A percentile compares a stretch with the other conserved stretches of the same genome.
Evolutionary conservation across 2,329 filamentous ascomycete genomes (phyloP).

Genomic region (Cladosporium sp.): DNA sequence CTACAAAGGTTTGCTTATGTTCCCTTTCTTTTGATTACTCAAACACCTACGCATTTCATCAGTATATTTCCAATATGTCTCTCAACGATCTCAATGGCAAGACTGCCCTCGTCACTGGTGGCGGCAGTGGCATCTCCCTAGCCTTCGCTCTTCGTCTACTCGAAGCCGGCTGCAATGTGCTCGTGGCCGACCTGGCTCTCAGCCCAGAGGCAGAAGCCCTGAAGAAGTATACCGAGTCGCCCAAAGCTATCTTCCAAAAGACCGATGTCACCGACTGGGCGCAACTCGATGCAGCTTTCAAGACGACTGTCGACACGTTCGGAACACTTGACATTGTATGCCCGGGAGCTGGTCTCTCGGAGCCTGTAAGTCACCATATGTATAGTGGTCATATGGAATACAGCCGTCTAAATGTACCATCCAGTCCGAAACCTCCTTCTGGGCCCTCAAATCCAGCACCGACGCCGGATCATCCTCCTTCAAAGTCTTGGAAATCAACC

Average conservation of each 20-base stretch:
- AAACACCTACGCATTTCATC: no score
- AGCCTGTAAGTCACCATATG: constrained; percentile 25
- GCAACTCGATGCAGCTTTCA: constrained; percentile 45
- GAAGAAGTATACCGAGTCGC: constrained; percentile 7
- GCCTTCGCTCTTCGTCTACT: constrained; percentile 6
- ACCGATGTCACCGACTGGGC: constrained; percentile 47
- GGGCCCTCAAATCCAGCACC: constrained; percentile 8
- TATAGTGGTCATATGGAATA: not conserved
- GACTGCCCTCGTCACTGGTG: constrained; percentile 43
- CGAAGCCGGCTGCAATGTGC: constrained; percentile 30
- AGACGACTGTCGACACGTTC: constrained; percentile 41
- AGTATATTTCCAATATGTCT: not conserved
- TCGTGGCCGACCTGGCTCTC: constrained; percentile 42
- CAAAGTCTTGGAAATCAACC: constrained; percentile 38
- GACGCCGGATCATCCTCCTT: constrained; percentile 17
- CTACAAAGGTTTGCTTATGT: not conserved
- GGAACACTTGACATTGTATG: constrained; percentile 40
- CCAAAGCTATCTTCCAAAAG: constrained; percentile 36
- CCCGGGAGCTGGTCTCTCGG: constrained; percentile 41
- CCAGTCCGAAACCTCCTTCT: constrained; percentile 9
- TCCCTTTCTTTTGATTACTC: not conserved
- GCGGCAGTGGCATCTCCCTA: constrained; percentile 26
- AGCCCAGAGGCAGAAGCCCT: constrained; percentile 36
- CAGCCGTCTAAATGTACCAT: not conserved
- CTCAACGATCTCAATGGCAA: constrained; percentile 32